Evolutionary conservation across 495 filamentous ascomycete species (phyloP).

Genomic region (Penicillium pulvis): DNA sequence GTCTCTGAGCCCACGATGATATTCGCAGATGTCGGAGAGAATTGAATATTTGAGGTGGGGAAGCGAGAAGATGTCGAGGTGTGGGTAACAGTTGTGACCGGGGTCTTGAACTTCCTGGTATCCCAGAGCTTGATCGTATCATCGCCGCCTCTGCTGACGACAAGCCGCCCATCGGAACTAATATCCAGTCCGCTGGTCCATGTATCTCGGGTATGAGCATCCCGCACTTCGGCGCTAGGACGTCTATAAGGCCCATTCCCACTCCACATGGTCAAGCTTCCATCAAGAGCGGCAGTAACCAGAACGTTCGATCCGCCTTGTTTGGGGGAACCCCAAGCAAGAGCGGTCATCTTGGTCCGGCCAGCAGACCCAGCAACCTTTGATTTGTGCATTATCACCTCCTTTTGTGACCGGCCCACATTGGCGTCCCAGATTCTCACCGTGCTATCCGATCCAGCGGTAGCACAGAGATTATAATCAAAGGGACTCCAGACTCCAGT

Average conservation of each 20-base stretch:
- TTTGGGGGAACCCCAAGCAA: constrained; percentile 79
- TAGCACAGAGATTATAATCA: constrained; percentile 79
- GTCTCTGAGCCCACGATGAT: constrained; percentile 87
- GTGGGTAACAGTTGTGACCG: constrained; percentile 77
- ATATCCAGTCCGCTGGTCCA: constrained; percentile 96
- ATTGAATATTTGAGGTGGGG: constrained; percentile 81
- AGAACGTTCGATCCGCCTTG: constrained; percentile 81
- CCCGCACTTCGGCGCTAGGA: constrained; percentile 80
- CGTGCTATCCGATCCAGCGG: constrained; percentile 90
- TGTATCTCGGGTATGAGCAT: constrained; percentile 79
- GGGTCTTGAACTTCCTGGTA: constrained; percentile 90
- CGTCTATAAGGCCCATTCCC: constrained; percentile 86
- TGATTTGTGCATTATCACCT: constrained; percentile 94
- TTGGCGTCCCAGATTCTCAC: constrained; percentile 96
- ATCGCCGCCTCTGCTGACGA: constrained; percentile 88
- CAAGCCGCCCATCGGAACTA: constrained; percentile 84
- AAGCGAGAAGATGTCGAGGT: constrained; percentile 81
- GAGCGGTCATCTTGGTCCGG: constrained; percentile 88
- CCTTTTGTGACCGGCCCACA: constrained; percentile 80
- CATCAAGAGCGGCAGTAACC: constrained; percentile 85
- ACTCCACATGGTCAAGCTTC: constrained; percentile 87
- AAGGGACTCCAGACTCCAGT: constrained; percentile 87
- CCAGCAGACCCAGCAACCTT: constrained; percentile 81
- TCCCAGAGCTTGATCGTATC: constrained; percentile 92
- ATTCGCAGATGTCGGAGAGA: constrained; percentile 77